These are phyloP conservation scores for Neurospora tetrasperma DNA, from an alignment of 495 filamentous ascomycete species.

Conservation along the genomic window DNA sequence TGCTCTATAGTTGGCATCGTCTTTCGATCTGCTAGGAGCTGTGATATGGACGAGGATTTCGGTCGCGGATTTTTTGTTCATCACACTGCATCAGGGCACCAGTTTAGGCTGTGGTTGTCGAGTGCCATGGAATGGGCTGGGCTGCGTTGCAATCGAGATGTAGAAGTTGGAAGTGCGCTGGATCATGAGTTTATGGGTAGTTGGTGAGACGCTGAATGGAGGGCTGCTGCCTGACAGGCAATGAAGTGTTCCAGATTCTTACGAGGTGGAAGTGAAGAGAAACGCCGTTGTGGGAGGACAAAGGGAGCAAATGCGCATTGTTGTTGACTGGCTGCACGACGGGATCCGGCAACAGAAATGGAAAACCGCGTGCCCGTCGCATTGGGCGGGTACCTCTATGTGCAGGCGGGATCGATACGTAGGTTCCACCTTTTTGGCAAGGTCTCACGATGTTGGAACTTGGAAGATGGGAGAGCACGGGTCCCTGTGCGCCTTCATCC, in stretches of 20 bases:
- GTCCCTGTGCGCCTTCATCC: neutral
- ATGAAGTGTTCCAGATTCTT: neutral
- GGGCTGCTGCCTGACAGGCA: neutral
- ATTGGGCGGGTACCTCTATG: no score
- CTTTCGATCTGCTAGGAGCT: conserved; percentile 47
- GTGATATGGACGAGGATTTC: conserved; percentile 64
- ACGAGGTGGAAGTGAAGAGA: neutral
- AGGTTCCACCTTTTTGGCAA: neutral
- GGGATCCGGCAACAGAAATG: no score
- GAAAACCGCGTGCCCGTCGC: no score
- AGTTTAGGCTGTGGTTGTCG: neutral
- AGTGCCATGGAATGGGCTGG: neutral
- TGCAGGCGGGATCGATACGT: no score
- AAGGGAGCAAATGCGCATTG: neutral
- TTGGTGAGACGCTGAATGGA: neutral
- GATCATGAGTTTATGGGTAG: neutral
- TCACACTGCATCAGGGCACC: neutral
- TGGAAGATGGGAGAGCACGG: neutral
- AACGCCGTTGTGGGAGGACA: neutral
- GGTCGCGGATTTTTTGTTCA: conserved; percentile 18
- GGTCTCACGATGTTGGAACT: neutral
- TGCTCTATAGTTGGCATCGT: conserved; percentile 54
- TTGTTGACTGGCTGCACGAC: neutral
- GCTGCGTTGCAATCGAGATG: neutral
- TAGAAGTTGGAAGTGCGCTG: neutral